Base-by-base conservation (phyloP, 352 stramenopile genomes). In the Globisporangium takayamanum region DNA sequence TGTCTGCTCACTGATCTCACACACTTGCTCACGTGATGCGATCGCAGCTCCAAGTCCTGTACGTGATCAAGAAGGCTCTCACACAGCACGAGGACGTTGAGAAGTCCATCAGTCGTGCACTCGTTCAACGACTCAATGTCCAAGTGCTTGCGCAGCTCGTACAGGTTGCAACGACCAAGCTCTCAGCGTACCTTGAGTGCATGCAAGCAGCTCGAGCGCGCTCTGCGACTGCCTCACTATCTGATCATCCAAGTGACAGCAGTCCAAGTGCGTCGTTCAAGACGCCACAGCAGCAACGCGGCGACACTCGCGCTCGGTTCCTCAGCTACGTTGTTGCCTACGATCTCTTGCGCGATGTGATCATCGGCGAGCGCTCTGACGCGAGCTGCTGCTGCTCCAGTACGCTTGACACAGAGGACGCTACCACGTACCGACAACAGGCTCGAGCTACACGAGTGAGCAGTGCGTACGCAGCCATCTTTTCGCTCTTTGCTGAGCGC, bases 291-390 rank as follows among this genome's bases (percentile, higher is more conserved):
- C 30, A 62, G 39, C 54, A 20, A 16, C 30, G n/a, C 45, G 11
- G 3, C 41, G 37, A 22, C 28, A 5, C 2, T 36, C 47, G 22
- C 2, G 26, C 26, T 25, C n/a, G 51, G 10, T 74, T 76, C n/a
- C 37, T 73, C 11, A 65, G 63, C 53, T 80, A 75, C 53, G 72
- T 57, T 1, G 55, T 79, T 26, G 70, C 74, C 7, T 33, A 77
- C 22, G 76, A 87, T 51, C 74, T 64, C 48, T 50, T 84, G 33
- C 74, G 74, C 45, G 57, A 68, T n/a, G 59, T 66, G 33, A 61
- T 77, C 45, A 54, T 77, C 12, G 59, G 52, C 18, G 63, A 72
- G 33, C 56, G 61, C 0, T 57, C 75, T 20, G 33, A 37, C 12
- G 49, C 55, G 18, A 46, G 20, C 20, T 55, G 22, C 44, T 8